Percentiles rank a stretch among this genome's conserved stretches.
Evolutionary conservation across 768 basidiomycete genomes (phyloP).

Genomic region (Suillus clintonianus): DNA sequence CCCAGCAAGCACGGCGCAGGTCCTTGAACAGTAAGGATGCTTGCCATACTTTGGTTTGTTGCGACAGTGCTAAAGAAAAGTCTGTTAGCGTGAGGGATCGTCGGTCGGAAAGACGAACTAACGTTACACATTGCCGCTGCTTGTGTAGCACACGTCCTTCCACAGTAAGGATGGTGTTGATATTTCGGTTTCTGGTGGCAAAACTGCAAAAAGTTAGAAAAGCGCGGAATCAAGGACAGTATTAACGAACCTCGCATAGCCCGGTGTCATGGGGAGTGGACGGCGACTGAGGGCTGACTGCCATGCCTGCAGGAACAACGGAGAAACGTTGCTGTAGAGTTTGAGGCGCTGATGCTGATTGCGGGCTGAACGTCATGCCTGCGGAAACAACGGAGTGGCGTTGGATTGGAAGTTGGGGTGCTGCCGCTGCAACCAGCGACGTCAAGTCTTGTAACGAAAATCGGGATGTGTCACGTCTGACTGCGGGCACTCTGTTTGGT

Average conservation of each 20-base stretch:
- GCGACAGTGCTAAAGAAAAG: constrained; percentile 25
- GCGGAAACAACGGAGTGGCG: constrained; percentile 8
- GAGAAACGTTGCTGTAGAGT: constrained; percentile 5
- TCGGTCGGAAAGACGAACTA: constrained; percentile 6
- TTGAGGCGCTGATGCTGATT: constrained; percentile 1
- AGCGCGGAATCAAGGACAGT: neutral
- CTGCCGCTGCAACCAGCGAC: constrained; percentile 16
- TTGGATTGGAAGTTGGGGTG: neutral
- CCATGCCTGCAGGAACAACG: constrained; percentile 3
- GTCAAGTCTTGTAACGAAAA: constrained; percentile 35
- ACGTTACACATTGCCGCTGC: constrained; percentile 38
- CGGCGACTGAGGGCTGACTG: constrained; percentile 1
- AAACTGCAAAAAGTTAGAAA: constrained; percentile 32
- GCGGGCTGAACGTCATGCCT: neutral
- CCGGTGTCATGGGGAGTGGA: constrained; percentile 11
- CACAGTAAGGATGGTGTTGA: constrained; percentile 60
- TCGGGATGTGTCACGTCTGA: constrained; percentile 27
- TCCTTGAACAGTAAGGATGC: constrained; percentile 35
- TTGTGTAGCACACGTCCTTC: constrained; percentile 60
- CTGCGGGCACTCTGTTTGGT: constrained; percentile 28
- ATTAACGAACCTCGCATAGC: constrained; percentile 30
- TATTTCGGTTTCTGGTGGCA: constrained; percentile 65
- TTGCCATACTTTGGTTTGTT: constrained; percentile 34
- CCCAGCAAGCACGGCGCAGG: constrained; percentile 25
- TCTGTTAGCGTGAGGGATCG: constrained; percentile 8